These are phyloP conservation scores for Aspergillus sp. DNA, from an alignment of 2,329 filamentous ascomycete species.

Conservation along the genomic window DNA sequence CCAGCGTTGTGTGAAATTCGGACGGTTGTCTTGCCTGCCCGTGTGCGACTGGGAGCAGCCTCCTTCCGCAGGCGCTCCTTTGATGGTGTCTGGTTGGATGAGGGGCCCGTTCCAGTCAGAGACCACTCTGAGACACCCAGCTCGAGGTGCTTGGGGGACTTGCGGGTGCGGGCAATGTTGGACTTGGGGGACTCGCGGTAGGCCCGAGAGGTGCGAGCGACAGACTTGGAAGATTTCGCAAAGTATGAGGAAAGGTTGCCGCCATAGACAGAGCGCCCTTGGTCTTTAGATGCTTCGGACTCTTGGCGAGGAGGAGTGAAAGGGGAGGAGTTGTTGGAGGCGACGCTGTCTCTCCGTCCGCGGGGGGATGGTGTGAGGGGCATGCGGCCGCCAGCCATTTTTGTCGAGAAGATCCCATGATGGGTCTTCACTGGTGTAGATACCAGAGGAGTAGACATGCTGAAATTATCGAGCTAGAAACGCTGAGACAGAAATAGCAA, in stretches of 20 bases:
- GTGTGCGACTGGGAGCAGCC: slow-evolving; percentile 55
- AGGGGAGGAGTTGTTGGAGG: slow-evolving; percentile 66
- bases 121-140: slow-evolving; percentile 91
- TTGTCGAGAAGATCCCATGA: slow-evolving; percentile 84
- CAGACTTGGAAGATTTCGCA: slow-evolving; percentile 55
- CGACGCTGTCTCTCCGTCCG: slow-evolving; percentile 52
- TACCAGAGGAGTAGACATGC: slow-evolving; percentile 80
- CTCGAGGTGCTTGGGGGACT: slow-evolving; percentile 83
- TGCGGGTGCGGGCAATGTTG: slow-evolving; percentile 70
- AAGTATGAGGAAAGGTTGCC: slow-evolving; percentile 79
- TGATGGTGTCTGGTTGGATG: slow-evolving; percentile 57
- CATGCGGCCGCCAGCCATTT: slow-evolving; percentile 91
- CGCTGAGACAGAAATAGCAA: slow-evolving; percentile 3
- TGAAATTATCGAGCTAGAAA: slow-evolving; percentile 28
- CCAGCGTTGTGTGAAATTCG: slow-evolving; percentile 68
- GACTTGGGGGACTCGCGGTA: slow-evolving; percentile 92
- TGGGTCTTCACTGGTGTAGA: slow-evolving; percentile 95
- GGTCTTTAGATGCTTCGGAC: slow-evolving; percentile 55
- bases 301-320: slow-evolving; percentile 70
- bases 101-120: slow-evolving; percentile 75
- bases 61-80: slow-evolving; percentile 57
- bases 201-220: slow-evolving; percentile 45
- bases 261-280: slow-evolving; percentile 70
- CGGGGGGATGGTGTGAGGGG: slow-evolving; percentile 90
- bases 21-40: slow-evolving; percentile 69